Evolutionary conservation across 257 asterid genomes (phyloP), one percentile per base, ranked within the genome.

Genomic region (Fraxinus quadrangulata): DNA sequence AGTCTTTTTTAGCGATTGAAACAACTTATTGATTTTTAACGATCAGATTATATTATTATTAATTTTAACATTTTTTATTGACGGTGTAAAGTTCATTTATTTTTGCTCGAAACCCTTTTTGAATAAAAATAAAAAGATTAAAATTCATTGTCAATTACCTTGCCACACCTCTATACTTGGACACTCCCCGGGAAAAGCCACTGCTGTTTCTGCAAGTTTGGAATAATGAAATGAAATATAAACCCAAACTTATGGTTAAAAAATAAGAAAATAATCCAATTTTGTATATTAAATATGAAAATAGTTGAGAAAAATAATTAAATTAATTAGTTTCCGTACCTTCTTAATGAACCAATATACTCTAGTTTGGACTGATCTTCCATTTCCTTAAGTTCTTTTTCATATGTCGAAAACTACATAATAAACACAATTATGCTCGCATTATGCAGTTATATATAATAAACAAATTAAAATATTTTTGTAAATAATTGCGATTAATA

Each of bases 81-180:
- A 42, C 9, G 1, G 24, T 51, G 13, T 21, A 7, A 19, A 2
- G 0, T 59, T 59, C 7, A 1, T 21, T 21, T 59, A 8, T 49
- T 59, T 59, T 21, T 59, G 0, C 14, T 61, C 23, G 1, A 17
- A 54, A 54, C 65, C 26, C 30, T 23, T 23, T 61, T 11, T 24
- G 2, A 7, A 23, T 6, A 23, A 61, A 61, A 2, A 7, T 61
- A 61, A 11, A 21, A 61, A 61, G 21, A 19, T n/a, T 17, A 56
- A 17, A 61, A 23, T 21, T 23, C 10, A 9, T 8, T 61, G 30
- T 24, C 5, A 2, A 24, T 21, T 89, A 92, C 99, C 99, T 93
- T 23, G 99, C 99, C 1, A 96, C 99, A 5, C 99, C 99, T 84
- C 98, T 91, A 47, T 92, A 96, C 75, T 96, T 93, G 2, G 99